These are phyloP conservation scores for Saccharomyces hybrid DNA, from an alignment of 1,139 yeast species.

Conservation along the genomic window DNA sequence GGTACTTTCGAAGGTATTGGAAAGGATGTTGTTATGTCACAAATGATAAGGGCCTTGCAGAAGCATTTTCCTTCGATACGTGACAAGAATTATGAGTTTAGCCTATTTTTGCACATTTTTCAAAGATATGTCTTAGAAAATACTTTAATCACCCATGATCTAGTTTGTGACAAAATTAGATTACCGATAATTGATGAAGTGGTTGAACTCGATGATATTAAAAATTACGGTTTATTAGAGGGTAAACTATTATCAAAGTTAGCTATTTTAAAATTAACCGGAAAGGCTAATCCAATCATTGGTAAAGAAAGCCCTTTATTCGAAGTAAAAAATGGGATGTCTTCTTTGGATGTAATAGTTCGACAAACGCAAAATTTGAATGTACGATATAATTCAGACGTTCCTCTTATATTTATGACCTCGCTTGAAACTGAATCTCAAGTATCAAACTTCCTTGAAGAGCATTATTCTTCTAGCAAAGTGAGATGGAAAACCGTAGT, in stretches of 20 bases:
- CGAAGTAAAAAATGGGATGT: constrained; percentile 97
- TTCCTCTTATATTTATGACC: constrained; percentile 94
- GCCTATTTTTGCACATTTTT: constrained; percentile 85
- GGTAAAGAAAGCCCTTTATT: constrained; percentile 99
- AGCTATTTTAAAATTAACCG: constrained; percentile 93
- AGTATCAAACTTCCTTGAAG: constrained; percentile 90
- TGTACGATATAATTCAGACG: constrained; percentile 84
- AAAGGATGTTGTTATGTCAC: constrained; percentile 93
- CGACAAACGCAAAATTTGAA: constrained; percentile 95
- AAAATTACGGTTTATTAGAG: constrained; percentile 30
- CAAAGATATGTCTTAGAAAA: constrained; percentile 88
- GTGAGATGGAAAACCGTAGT: constrained; percentile 92
- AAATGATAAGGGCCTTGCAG: constrained; percentile 95
- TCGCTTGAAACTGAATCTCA: constrained; percentile 88
- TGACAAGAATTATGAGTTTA: constrained; percentile 71
- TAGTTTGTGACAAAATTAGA: constrained; percentile 94
- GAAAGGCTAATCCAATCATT: constrained; percentile 99
- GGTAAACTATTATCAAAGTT: constrained; percentile 61
- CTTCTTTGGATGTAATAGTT: constrained; percentile 89
- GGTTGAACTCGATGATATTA: constrained; percentile 57
- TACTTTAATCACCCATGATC: constrained; percentile 65
- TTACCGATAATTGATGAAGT: constrained; percentile 87
- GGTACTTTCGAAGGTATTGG: constrained; percentile 93
- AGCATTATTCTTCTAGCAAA: constrained; percentile 94
- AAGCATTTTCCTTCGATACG: constrained; percentile 72